A percentile compares a stretch with the other conserved stretches of the same genome.
These are phyloP conservation scores for Phytophthora boehmeriae DNA, from an alignment of 352 stramenopile species.

Conservation along the genomic window DNA sequence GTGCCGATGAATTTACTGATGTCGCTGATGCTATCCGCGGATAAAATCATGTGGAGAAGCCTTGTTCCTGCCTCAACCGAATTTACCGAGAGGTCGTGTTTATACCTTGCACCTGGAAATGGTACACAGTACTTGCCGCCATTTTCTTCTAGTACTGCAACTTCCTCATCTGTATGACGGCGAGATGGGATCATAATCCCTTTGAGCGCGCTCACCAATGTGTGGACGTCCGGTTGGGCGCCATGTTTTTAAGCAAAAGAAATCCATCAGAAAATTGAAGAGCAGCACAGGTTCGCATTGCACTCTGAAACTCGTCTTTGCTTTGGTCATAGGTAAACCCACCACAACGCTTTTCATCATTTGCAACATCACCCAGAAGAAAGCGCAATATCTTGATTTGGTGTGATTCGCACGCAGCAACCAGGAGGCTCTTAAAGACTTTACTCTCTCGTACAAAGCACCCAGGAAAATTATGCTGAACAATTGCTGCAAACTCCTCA, in stretches of 20 bases:
- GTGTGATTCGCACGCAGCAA: conserved; percentile 41
- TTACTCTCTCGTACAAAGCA: conserved; percentile 51
- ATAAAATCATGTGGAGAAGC: conserved; percentile 38
- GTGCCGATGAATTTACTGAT: conserved; percentile 46
- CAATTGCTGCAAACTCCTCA: conserved; percentile 41
- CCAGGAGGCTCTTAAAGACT: conserved; percentile 48
- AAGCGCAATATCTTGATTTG: conserved; percentile 44
- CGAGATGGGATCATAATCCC: conserved; percentile 17
- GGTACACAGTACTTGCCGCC: neutral
- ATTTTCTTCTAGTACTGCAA: conserved; percentile 21
- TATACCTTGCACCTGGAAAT: conserved; percentile 23
- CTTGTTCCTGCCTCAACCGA: conserved; percentile 16
- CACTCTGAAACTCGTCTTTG: conserved; percentile 49
- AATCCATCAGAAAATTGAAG: conserved; percentile 55
- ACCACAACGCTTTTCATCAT: conserved; percentile 21
- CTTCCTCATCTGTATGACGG: conserved; percentile 9
- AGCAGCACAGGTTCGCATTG: conserved; percentile 37
- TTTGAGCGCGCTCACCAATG: conserved; percentile 42
- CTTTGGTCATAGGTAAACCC: conserved; percentile 44
- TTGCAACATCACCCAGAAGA: conserved; percentile 37
- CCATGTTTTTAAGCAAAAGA: conserved; percentile 33
- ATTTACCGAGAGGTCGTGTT: conserved; percentile 26
- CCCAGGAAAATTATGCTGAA: conserved; percentile 49
- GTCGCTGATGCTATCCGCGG: conserved; percentile 21
- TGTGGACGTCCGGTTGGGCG: conserved; percentile 38